Base-by-base conservation (phyloP, 768 basidiomycete species). In the Lactifluus subvellereus region DNA sequence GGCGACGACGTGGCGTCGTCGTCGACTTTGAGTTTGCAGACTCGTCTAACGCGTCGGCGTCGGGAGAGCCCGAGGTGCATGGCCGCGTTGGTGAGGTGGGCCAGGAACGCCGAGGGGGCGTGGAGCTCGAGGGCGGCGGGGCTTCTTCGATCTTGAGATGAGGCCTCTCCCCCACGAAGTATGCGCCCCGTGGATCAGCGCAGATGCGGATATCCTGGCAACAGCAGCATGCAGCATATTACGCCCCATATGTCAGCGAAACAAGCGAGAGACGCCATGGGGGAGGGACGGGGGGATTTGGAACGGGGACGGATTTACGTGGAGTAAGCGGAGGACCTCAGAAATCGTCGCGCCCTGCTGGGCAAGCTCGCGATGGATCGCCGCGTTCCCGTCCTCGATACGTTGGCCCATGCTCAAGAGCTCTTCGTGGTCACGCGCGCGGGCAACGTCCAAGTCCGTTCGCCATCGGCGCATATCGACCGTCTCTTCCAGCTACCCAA, bases 381-480 rank as follows among this genome's bases (percentile, higher is more conserved):
- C 66, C 0, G 51, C 64, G 45, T 62, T 66, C 35, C 48, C 60
- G 38, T 32, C 56, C 45, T 67, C 64, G 48, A 67, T 48, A 16
- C 66, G 64, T 32, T 35, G 45, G 2, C 66, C 63, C 47, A 67
- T 33, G 38, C 8, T 45, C 38, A 60, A 33, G 37, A 67, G 59
- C 16, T 67, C 66, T 27, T 60, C 22, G 22, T 67, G 66, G 47
- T 67, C 66, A 5, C 52, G 64, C 43, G 50, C 45, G 16, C 59
- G 66, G 8, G 66, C 59, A 9, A 47, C 37, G 32, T 67, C 66
- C 54, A 51, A 51, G 1, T 67, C 60, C 13, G 22, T 33, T 22
- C 66, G 66, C 66, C 66, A 55, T 43, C 56, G 51, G n/a, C 53
- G 58, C 13, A 65, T 42, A 22, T 67, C 66, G 27, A 66, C 56